phyloP scores from a whole-genome alignment of 257 asterid species.

The Verbena officinalis region DNA sequence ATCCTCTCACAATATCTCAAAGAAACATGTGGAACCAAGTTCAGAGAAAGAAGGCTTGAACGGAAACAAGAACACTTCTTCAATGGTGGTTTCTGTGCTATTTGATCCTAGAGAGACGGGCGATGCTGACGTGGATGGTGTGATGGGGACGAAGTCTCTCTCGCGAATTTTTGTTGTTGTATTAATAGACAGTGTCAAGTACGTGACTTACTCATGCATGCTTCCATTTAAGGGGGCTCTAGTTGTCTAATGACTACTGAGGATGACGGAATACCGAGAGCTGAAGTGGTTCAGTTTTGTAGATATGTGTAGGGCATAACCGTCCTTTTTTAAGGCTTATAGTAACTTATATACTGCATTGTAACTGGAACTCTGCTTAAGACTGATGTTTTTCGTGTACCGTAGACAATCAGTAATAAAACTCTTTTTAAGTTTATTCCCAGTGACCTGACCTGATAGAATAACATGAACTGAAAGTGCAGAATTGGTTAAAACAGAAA shows the following conservation, averaged over 20 bases:
- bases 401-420: constrained; percentile 18
- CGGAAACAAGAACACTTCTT: constrained; percentile 51
- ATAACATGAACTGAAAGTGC: too few species aligned
- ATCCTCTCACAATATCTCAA: constrained; percentile 61
- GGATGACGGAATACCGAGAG: constrained; percentile 16
- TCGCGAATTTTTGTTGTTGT: constrained; percentile 87
- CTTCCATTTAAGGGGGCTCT: constrained; percentile 80
- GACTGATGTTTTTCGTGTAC: constrained; percentile 16
- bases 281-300: constrained; percentile 52
- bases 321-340: constrained; percentile 28
- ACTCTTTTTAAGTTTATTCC: neutral
- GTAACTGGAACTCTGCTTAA: constrained; percentile 25
- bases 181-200: constrained; percentile 82
- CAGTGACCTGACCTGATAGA: too few species aligned
- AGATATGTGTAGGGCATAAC: constrained; percentile 40
- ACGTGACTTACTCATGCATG: constrained; percentile 95
- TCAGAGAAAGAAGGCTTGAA: constrained; percentile 51
- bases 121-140: constrained; percentile 71
- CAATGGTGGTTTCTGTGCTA: constrained; percentile 96
- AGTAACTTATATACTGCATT: constrained; percentile 35
- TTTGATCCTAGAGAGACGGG: constrained; percentile 90
- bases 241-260: constrained; percentile 69
- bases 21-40: constrained; percentile 40
- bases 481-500: too few species aligned
- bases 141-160: constrained; percentile 77